Evolutionary conservation across 2,329 filamentous ascomycete genomes (phyloP).

Genomic region (Fusarium buharicum): DNA sequence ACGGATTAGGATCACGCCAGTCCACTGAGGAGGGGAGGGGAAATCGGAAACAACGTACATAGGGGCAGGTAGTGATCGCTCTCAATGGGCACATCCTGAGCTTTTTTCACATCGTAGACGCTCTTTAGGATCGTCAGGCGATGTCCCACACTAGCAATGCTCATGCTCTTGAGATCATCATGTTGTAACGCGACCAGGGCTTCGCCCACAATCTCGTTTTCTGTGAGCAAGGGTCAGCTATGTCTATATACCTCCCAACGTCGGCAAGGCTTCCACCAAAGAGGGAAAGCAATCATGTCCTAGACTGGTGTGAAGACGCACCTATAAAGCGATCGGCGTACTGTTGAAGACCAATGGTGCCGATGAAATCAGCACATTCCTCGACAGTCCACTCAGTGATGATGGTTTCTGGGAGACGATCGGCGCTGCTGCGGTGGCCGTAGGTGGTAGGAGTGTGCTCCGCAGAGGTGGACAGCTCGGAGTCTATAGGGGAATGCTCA

Average conservation of each 20-base stretch:
- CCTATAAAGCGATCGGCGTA: conserved; percentile 87
- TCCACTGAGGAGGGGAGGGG: conserved; percentile 23
- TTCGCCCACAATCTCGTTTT: conserved; percentile 94
- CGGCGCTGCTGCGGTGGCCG: conserved; percentile 71
- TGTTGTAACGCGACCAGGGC: conserved; percentile 89
- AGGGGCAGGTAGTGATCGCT: conserved; percentile 93
- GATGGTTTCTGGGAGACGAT: conserved; percentile 76
- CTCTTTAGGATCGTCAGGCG: conserved; percentile 93
- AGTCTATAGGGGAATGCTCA: conserved; percentile 76
- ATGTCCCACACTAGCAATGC: conserved; percentile 91
- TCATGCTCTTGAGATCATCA: conserved; percentile 95
- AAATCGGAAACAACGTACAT: conserved; percentile 64
- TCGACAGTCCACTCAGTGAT: conserved; percentile 85
- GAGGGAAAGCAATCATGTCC: not conserved
- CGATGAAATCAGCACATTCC: conserved; percentile 90
- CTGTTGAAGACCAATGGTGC: conserved; percentile 80
- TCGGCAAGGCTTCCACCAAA: not conserved
- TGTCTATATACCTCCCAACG: not conserved
- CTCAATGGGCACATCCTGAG: conserved; percentile 90
- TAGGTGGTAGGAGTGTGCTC: conserved; percentile 86
- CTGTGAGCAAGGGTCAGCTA: conserved; percentile 58
- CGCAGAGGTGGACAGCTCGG: conserved; percentile 72
- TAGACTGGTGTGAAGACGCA: conserved; percentile 58
- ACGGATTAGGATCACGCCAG: conserved; percentile 37
- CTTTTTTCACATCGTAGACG: conserved; percentile 95